Evolutionary conservation across 441 rosid species (phyloP).

Genomic region (Gossypium trilobum): DNA sequence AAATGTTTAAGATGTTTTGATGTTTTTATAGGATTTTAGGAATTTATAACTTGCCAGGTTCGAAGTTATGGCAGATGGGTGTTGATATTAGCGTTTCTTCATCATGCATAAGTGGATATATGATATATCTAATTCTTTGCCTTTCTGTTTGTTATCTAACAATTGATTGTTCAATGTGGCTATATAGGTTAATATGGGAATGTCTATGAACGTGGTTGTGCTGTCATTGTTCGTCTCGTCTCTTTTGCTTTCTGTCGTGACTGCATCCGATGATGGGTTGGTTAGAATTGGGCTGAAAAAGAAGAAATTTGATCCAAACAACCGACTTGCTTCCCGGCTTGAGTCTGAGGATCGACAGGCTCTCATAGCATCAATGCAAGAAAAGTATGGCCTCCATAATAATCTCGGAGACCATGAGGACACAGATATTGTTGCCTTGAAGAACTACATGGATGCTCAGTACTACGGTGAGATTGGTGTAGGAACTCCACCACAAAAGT

Average conservation of each 20-base stretch:
- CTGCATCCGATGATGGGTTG: constrained; percentile 34
- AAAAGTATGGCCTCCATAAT: constrained; percentile 20
- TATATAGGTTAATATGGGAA: constrained; percentile 44
- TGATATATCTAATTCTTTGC: background rate
- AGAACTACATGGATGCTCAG: constrained; percentile 44
- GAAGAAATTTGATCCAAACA: constrained; percentile 35
- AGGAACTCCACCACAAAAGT: constrained; percentile 62
- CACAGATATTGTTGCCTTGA: constrained; percentile 33
- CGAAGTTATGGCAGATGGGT: background rate
- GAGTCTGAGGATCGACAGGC: constrained; percentile 26
- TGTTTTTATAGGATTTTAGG: background rate
- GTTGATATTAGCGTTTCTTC: background rate
- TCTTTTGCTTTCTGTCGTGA: constrained; percentile 30
- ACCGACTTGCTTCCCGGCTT: constrained; percentile 27
- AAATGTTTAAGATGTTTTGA: background rate
- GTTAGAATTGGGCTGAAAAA: constrained; percentile 42
- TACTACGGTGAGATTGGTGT: constrained; percentile 40
- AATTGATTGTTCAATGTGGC: background rate
- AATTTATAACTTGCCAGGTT: background rate
- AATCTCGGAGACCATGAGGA: constrained; percentile 26
- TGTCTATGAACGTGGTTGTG: constrained; percentile 15
- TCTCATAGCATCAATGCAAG: constrained; percentile 19
- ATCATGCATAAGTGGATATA: background rate
- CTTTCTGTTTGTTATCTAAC: background rate
- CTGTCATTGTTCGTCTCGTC: constrained; percentile 31